Evolutionary conservation across 257 asterid species (phyloP).

Genomic region (Datura wrightii): DNA sequence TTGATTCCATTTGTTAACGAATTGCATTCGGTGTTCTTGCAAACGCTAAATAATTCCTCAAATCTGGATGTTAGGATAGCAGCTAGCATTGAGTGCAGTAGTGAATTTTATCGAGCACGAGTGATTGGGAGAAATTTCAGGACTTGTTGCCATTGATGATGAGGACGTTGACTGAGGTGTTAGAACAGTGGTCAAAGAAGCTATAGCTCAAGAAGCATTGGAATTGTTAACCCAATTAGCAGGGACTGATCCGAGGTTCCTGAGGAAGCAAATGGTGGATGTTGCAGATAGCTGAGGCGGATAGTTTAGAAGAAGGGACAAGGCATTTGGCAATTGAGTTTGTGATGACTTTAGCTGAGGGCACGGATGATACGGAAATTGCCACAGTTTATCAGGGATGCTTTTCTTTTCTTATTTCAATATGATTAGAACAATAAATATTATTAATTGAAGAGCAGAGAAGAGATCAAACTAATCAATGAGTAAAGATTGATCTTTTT

Average conservation of each 20-base stretch:
- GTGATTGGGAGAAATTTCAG: background rate
- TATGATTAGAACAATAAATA: too few relatives aligned
- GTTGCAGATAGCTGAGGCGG: slow-evolving; percentile 85
- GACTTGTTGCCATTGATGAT: background rate
- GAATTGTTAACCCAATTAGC: background rate
- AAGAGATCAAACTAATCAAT: too few relatives aligned
- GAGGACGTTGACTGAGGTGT: background rate
- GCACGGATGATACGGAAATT: slow-evolving; percentile 97
- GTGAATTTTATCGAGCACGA: background rate
- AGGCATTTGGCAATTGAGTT: slow-evolving; percentile 86
- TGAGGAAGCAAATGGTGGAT: slow-evolving; percentile 89
- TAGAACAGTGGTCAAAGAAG: background rate
- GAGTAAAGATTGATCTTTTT: too few relatives aligned
- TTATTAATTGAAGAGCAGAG: too few relatives aligned
- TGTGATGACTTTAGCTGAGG: slow-evolving; percentile 82
- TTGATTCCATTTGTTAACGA: background rate
- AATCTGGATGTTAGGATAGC: background rate
- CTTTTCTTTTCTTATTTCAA: too few relatives aligned
- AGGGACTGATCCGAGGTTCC: slow-evolving; percentile 71
- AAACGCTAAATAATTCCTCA: background rate
- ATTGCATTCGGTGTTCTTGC: background rate
- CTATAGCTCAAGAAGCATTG: background rate
- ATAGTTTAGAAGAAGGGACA: slow-evolving; percentile 79
- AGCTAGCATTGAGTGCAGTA: background rate
- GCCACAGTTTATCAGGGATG: slow-evolving; percentile 82